Evolutionary conservation across 352 stramenopile species (phyloP).

Genomic region (Globisporangium spinosum): DNA sequence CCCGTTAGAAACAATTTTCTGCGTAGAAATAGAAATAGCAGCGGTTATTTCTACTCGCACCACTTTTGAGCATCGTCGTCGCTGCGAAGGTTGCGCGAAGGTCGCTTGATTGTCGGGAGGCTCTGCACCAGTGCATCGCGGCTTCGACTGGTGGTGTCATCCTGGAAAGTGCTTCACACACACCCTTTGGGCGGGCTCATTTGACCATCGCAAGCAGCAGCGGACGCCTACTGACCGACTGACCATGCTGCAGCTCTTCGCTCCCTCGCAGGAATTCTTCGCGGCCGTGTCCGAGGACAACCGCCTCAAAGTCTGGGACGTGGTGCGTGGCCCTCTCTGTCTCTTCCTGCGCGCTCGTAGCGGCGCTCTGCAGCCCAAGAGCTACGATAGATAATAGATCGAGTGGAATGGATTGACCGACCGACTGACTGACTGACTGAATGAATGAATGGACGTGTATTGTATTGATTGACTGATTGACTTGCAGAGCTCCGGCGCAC

Average conservation of each 20-base stretch:
- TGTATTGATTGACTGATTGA: neutral
- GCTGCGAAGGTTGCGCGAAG: slow-evolving; percentile 26
- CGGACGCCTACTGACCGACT: neutral
- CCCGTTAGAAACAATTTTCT: neutral
- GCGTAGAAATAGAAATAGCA: neutral
- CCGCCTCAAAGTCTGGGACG: slow-evolving; percentile 81
- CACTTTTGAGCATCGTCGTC: neutral
- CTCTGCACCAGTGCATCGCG: slow-evolving; percentile 62
- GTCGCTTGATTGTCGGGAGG: slow-evolving; percentile 23
- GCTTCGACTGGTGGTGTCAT: slow-evolving; percentile 8
- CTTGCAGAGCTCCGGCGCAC: slow-evolving; percentile 38
- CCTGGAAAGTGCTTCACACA: neutral
- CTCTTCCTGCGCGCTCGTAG: neutral
- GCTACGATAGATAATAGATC: slow-evolving; percentile 2
- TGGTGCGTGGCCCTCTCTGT: slow-evolving; percentile 32
- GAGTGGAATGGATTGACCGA: neutral
- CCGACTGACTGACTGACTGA: neutral
- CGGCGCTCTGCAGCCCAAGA: neutral
- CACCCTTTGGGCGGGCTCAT: slow-evolving; percentile 14
- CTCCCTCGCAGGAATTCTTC: slow-evolving; percentile 71
- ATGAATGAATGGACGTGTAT: neutral
- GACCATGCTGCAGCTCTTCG: slow-evolving; percentile 68
- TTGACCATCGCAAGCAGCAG: slow-evolving; percentile 14
- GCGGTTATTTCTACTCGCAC: neutral
- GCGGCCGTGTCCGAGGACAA: slow-evolving; percentile 78